These are phyloP conservation scores for Atkinsonella texensis DNA, from an alignment of 2,329 filamentous ascomycete species.

Conservation along the genomic window DNA sequence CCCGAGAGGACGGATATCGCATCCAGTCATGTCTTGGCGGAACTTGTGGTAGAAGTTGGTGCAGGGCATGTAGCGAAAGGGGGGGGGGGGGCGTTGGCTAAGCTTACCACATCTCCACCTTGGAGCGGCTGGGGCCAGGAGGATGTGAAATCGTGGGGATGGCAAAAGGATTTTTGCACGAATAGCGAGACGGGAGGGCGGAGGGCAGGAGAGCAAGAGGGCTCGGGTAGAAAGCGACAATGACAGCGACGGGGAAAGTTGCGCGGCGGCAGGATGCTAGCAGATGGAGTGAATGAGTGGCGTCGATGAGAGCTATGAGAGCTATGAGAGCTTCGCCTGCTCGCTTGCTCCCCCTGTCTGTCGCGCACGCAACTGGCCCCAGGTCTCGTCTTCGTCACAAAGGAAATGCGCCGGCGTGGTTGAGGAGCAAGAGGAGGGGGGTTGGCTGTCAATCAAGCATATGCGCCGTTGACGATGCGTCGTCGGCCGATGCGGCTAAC, in stretches of 20 bases:
- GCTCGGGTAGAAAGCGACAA: not conserved
- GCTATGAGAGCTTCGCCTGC: too few relatives aligned
- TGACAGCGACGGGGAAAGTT: not conserved
- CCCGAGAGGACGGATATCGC: conserved; percentile 1
- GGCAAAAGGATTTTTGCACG: not conserved
- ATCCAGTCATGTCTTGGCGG: not conserved
- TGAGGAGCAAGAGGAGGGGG: not conserved
- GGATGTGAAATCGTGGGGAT: not conserved
- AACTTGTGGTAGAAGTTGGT: not conserved
- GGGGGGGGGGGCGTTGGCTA: not conserved
- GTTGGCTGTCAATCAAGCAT: not conserved
- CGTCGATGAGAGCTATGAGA: too few relatives aligned
- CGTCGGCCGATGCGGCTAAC: not conserved
- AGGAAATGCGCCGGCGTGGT: conserved; percentile 1
- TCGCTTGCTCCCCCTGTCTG: not conserved
- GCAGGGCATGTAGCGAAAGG: not conserved
- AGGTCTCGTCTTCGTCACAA: not conserved
- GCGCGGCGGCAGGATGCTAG: not conserved
- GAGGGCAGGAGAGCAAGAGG: too few relatives aligned
- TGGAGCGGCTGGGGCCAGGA: not conserved
- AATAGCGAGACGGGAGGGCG: not conserved
- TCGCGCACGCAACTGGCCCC: not conserved
- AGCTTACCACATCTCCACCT: conserved; percentile 7
- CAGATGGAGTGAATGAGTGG: not conserved
- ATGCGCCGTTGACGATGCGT: not conserved